Evolutionary conservation across 495 filamentous ascomycete species (phyloP).

Genomic region (Alectoria sarmentosa): DNA sequence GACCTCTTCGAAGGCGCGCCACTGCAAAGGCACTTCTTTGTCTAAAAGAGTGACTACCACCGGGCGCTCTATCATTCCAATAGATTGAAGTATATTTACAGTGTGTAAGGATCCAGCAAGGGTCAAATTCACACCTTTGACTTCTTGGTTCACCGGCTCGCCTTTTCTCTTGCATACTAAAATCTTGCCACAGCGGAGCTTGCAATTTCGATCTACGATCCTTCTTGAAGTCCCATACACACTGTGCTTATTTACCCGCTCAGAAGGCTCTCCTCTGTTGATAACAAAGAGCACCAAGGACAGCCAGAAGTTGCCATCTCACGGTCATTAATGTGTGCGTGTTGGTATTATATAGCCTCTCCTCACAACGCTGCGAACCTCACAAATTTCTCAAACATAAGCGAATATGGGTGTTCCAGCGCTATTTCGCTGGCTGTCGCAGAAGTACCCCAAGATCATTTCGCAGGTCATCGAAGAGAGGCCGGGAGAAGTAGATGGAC

Average conservation of each 20-base stretch:
- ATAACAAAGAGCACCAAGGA: conserved; percentile 1
- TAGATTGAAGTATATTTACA: not conserved
- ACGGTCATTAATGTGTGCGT: not conserved
- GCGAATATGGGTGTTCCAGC: conserved; percentile 87
- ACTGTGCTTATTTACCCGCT: not conserved
- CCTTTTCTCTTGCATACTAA: not conserved
- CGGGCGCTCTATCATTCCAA: not conserved
- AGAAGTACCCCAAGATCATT: conserved; percentile 95
- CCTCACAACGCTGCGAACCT: not conserved
- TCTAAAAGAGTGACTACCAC: not conserved
- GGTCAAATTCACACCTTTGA: not conserved
- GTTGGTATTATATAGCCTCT: not conserved
- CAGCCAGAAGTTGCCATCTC: not conserved
- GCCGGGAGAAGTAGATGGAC: conserved; percentile 69
- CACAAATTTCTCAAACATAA: not conserved
- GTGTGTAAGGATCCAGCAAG: not conserved
- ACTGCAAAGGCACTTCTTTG: not conserved
- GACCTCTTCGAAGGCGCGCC: not conserved
- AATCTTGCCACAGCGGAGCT: not conserved
- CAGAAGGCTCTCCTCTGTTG: not conserved
- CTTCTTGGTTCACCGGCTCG: conserved; percentile 2
- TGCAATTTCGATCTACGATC: not conserved
- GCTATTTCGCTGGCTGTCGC: conserved; percentile 87
- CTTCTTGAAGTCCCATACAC: not conserved
- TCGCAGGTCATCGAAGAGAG: conserved; percentile 82